Conservation (phyloP, 257 asterid species). For the Verbascum thapsus region DNA sequence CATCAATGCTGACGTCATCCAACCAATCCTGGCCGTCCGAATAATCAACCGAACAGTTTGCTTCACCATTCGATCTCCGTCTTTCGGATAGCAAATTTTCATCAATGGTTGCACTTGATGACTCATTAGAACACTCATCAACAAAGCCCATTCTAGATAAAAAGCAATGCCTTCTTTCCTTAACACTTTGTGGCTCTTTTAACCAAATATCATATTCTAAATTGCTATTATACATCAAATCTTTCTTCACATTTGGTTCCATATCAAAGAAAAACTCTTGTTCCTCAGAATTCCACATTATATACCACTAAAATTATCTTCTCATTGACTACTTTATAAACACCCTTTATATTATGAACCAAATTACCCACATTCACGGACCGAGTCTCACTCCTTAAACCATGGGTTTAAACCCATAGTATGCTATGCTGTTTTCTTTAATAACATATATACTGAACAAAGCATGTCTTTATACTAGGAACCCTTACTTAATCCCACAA, state of each 20-base stretch:
- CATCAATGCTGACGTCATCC: constrained; percentile 30
- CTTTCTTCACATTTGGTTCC: constrained; percentile 17
- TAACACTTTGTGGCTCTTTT: constrained; percentile 63
- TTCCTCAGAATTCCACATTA: constrained; percentile 46
- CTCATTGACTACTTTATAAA: background rate
- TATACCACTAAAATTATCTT: constrained; percentile 27
- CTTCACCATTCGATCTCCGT: constrained; percentile 52
- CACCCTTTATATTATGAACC: constrained; percentile 29
- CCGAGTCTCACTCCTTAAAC: constrained; percentile 39
- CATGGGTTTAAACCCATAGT: no score
- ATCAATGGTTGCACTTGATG: constrained; percentile 9
- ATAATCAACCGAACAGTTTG: constrained; percentile 49
- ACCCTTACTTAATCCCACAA: constrained; percentile 34
- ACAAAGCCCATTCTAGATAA: constrained; percentile 50
- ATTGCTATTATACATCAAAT: constrained; percentile 1
- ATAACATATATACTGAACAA: background rate
- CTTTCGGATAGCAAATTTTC: constrained; percentile 37
- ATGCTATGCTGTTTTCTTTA: constrained; percentile 14
- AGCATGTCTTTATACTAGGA: constrained; percentile 43
- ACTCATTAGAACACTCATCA: constrained; percentile 38
- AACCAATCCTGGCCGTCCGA: constrained; percentile 41
- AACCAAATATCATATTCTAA: constrained; percentile 60
- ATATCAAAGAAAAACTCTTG: constrained; percentile 74
- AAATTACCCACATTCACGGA: no score
- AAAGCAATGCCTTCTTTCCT: constrained; percentile 51